Conservation (phyloP, 169 alveolate species). For the Toxoplasma gondii region DNA sequence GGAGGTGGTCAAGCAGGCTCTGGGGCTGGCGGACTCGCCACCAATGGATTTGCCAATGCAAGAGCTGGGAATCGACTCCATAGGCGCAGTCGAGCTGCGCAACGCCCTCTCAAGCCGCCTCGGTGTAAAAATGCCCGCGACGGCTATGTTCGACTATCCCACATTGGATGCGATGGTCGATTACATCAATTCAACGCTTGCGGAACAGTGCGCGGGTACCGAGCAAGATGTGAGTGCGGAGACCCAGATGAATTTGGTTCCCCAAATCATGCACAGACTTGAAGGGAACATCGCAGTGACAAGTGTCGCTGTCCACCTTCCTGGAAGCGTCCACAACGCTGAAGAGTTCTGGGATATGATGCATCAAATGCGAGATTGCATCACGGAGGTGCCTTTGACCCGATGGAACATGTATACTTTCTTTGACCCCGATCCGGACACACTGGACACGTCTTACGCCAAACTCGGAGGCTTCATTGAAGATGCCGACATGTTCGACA, state of each 20-base stretch:
- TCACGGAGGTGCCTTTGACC: conserved; percentile 71
- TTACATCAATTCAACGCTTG: conserved; percentile 67
- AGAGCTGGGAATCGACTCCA: conserved; percentile 79
- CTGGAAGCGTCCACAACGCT: conserved; percentile 68
- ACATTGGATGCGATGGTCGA: conserved; percentile 74
- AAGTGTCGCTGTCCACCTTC: conserved; percentile 74
- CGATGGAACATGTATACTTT: conserved; percentile 74
- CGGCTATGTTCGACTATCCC: conserved; percentile 78
- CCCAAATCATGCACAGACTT: conserved; percentile 41
- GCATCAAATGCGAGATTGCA: conserved; percentile 69
- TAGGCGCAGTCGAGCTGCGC: conserved; percentile 77
- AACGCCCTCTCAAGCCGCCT: conserved; percentile 72
- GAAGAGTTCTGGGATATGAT: conserved; percentile 66
- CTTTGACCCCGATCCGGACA: conserved; percentile 73
- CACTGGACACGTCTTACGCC: conserved; percentile 68
- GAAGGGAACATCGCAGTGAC: conserved; percentile 67
- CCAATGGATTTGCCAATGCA: conserved; percentile 77
- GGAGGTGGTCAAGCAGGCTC: conserved; percentile 57
- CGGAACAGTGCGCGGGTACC: conserved; percentile 62
- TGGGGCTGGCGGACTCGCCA: conserved; percentile 66
- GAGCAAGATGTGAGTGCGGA: conserved; percentile 35
- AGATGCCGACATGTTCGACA: conserved; percentile 71
- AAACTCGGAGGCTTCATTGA: conserved; percentile 77
- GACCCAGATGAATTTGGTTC: conserved; percentile 49
- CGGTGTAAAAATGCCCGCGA: conserved; percentile 79